Percentiles rank a stretch among this genome's conserved stretches.
phyloP scores from a whole-genome alignment of 768 basidiomycete genomes.

The Macrolepiota albuminosa region DNA sequence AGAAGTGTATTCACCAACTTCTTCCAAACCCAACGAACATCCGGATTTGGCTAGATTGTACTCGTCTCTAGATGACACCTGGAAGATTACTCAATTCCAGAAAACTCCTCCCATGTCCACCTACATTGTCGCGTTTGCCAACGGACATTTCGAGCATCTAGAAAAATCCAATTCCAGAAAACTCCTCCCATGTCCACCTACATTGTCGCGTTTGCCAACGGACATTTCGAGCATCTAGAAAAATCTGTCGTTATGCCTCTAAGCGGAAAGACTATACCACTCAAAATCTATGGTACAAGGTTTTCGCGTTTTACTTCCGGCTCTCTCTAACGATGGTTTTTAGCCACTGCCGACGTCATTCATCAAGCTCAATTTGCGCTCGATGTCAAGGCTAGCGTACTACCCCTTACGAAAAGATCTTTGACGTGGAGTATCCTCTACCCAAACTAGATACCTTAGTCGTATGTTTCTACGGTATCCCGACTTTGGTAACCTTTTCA shows the following conservation, averaged over 20 bases:
- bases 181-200: constrained; percentile 89
- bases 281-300: constrained; percentile 76
- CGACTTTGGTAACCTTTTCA: background rate
- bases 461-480: constrained; percentile 31
- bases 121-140: constrained; percentile 86
- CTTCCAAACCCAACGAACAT: constrained; percentile 20
- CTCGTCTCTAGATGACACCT: constrained; percentile 39
- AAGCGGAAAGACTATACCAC: constrained; percentile 73
- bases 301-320: background rate
- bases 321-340: constrained; percentile 3
- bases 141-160: constrained; percentile 70
- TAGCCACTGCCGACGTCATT: constrained; percentile 79
- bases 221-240: constrained; percentile 69
- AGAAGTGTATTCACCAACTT: constrained; percentile 33
- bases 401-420: constrained; percentile 91
- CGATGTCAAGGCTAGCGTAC: constrained; percentile 74
- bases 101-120: constrained; percentile 84
- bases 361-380: constrained; percentile 83
- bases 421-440: constrained; percentile 88
- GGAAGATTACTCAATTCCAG: constrained; percentile 82
- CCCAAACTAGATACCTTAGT: constrained; percentile 94
- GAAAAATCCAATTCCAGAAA: constrained; percentile 72
- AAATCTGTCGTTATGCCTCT: constrained; percentile 74
- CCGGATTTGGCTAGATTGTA: constrained; percentile 37
- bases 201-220: constrained; percentile 85